These are phyloP conservation scores for Umbilicus rupestris DNA, from an alignment of 164 flowering plant species.

Conservation along the genomic window DNA sequence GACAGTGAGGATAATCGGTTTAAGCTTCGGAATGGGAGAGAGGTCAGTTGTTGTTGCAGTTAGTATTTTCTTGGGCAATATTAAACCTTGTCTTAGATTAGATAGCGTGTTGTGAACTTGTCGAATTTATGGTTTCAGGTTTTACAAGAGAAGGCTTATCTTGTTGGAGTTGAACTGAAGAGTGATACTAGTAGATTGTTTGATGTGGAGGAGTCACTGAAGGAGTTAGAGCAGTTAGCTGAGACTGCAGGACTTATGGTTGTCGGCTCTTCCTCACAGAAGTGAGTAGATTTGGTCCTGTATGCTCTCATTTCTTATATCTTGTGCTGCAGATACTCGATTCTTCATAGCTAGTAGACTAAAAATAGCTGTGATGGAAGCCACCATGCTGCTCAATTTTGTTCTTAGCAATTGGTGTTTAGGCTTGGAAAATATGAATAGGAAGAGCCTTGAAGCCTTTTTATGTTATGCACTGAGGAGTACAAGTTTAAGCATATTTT, in stretches of 20 bases:
- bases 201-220: slow-evolving; percentile 69
- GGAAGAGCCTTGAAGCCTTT: background rate
- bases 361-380: background rate
- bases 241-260: slow-evolving; percentile 90
- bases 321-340: background rate
- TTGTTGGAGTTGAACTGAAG: slow-evolving; percentile 73
- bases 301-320: background rate
- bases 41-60: slow-evolving; percentile 24
- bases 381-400: background rate
- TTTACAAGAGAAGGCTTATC: slow-evolving; percentile 71
- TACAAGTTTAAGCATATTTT: background rate
- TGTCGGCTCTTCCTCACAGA: slow-evolving; percentile 82
- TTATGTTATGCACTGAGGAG: background rate
- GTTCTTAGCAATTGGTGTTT: background rate
- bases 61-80: background rate
- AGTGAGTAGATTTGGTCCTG: slow-evolving; percentile 36
- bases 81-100: no score
- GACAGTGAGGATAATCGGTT: slow-evolving; percentile 33
- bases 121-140: slow-evolving; percentile 30
- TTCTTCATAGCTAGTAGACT: background rate
- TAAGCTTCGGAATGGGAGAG: slow-evolving; percentile 53
- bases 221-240: slow-evolving; percentile 76
- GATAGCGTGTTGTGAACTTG: background rate
- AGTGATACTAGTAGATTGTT: slow-evolving; percentile 38
- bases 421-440: background rate